Base-by-base conservation (phyloP, 192 early-diverging fungal genomes). In the Glomus cerebriforme region DNA sequence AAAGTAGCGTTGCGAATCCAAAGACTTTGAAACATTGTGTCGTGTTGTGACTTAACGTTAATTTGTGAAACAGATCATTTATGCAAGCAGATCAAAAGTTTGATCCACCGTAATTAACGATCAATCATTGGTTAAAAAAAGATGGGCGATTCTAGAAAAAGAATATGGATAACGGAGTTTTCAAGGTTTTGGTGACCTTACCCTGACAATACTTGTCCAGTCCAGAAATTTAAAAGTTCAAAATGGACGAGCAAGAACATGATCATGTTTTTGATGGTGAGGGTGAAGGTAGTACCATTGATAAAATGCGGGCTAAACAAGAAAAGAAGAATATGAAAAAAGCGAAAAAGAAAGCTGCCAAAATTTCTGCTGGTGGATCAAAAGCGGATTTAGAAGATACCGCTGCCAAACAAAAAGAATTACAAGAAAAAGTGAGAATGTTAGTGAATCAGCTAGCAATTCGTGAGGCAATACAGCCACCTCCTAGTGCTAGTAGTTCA, bases 301-400 rank as follows among this genome's bases (percentile, higher is more conserved):
- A 77, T 12, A 77, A 49, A 66, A 45, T 66, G 24, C 62, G 29
- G 22, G 62, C 35, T 63, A 77, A 77, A 66, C 75, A 77, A n/a
- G 64, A 59, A 59, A 77, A 77, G 26, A 63, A 49, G 29, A 32
- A 77, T 15, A 22, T 35, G 59, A 77, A 77, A 77, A 77, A 65
- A 58, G 64, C 75, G n/a, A 34, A 65, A 66, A 77, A 77, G 45
- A 77, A 77, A n/a, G 75, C 75, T 7, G 59, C 59, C 2, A 77
- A 77, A 49, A 43, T 27, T 63, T 22, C 29, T 1, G 66, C 65
- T 29, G 0, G 13, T 67, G 29, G 31, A 19, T 35, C 64, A 35
- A 24, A 17, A 19, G 64, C 45, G n/a, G 76, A 68, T 8, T 15
- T 43, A 67, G 27, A 22, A 12, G 58, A 8, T 35, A 12, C 39